These are phyloP conservation scores for Dryadomyces sulphureus DNA, from an alignment of 2,329 filamentous ascomycete genomes.

Conservation along the genomic window DNA sequence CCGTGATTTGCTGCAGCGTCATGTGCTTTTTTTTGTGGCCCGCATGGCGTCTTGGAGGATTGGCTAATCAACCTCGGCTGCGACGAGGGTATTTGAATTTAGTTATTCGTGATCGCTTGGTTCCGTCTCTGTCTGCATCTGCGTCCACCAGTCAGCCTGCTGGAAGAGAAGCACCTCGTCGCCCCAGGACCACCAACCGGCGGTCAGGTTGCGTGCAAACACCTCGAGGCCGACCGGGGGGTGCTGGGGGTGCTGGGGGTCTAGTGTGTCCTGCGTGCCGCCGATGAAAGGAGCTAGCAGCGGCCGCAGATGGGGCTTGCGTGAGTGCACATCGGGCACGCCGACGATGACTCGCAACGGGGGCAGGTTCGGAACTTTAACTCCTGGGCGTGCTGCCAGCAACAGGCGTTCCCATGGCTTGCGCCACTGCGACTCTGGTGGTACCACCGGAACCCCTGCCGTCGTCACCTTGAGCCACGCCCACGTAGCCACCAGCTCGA, in stretches of 20 bases:
- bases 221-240: constrained; percentile 51
- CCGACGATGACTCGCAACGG: constrained; percentile 40
- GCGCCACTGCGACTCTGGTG: constrained; percentile 46
- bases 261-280: too few relatives aligned
- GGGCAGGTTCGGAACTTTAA: constrained; percentile 18
- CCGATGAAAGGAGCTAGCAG: constrained; percentile 30
- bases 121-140: background rate
- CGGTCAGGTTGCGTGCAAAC: constrained; percentile 60
- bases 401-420: constrained; percentile 67
- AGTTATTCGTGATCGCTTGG: background rate
- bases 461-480: constrained; percentile 62
- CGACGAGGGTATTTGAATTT: background rate
- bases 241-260: constrained; percentile 14
- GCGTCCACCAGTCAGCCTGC: constrained; percentile 15
- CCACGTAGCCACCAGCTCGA: constrained; percentile 57
- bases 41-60: background rate
- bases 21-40: background rate
- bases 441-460: constrained; percentile 47
- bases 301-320: constrained; percentile 57
- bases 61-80: too few relatives aligned
- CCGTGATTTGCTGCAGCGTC: background rate
- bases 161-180: constrained; percentile 61
- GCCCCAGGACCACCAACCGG: constrained; percentile 69
- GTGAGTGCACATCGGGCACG: constrained; percentile 63
- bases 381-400: constrained; percentile 33